Conservation (phyloP, 768 basidiomycete species). For the Dioszegia crocea region DNA sequence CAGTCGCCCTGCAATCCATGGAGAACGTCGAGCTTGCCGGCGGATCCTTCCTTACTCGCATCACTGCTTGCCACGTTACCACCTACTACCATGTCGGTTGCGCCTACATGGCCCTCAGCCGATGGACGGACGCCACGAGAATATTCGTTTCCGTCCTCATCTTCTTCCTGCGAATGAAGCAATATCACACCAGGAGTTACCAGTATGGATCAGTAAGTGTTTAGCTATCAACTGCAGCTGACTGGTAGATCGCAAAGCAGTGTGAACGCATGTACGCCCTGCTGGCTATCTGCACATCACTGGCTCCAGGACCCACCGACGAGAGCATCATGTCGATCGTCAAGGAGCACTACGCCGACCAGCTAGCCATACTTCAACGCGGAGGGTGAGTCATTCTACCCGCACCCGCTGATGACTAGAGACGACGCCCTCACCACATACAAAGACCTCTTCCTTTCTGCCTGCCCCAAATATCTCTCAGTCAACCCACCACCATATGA, state of each 20-base stretch:
- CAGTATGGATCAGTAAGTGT: slow-evolving; percentile 81
- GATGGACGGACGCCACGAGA: slow-evolving; percentile 92
- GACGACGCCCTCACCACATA: slow-evolving; percentile 70
- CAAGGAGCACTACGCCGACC: slow-evolving; percentile 90
- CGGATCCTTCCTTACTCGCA: slow-evolving; percentile 87
- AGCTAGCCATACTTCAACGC: slow-evolving; percentile 75
- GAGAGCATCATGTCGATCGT: slow-evolving; percentile 90
- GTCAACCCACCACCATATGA: slow-evolving; percentile 94
- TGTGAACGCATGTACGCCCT: slow-evolving; percentile 97
- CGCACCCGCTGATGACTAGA: neutral
- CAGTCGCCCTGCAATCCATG: slow-evolving; percentile 85
- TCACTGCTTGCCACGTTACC: slow-evolving; percentile 89
- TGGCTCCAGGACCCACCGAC: slow-evolving; percentile 87
- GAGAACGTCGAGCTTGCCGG: slow-evolving; percentile 88
- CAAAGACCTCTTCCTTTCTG: slow-evolving; percentile 88
- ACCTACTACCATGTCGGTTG: slow-evolving; percentile 59
- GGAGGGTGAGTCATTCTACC: slow-evolving; percentile 58
- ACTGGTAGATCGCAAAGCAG: slow-evolving; percentile 81
- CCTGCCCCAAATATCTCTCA: slow-evolving; percentile 93
- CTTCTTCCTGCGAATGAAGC: slow-evolving; percentile 92
- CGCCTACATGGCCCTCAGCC: slow-evolving; percentile 90
- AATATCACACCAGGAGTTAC: slow-evolving; percentile 93
- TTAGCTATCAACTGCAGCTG: neutral
- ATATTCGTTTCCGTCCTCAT: slow-evolving; percentile 88
- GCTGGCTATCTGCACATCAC: slow-evolving; percentile 85